Evolutionary conservation across 805 yeast species (phyloP).

Genomic region (Yarrowia sp.): DNA sequence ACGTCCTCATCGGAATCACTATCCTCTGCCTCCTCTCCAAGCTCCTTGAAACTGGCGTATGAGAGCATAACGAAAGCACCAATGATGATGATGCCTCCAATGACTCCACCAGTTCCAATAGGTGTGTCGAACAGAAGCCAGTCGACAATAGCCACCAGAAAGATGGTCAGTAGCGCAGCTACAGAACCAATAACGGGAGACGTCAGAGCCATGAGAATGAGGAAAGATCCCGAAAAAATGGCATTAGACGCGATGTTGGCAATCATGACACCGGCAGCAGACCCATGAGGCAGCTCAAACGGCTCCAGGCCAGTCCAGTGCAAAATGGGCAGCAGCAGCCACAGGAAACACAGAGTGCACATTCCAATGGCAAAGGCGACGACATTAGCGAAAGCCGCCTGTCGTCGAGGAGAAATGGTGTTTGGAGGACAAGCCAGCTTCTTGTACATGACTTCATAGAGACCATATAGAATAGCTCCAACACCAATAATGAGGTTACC

Average conservation of each 20-base stretch:
- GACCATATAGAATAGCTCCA: constrained; percentile 78
- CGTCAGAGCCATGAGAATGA: constrained; percentile 77
- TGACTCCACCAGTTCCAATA: constrained; percentile 54
- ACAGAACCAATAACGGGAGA: constrained; percentile 77
- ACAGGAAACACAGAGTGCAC: constrained; percentile 51
- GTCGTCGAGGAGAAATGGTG: constrained; percentile 60
- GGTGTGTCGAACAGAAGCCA: constrained; percentile 62
- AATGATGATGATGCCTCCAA: constrained; percentile 69
- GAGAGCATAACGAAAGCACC: constrained; percentile 63
- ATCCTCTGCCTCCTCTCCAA: constrained; percentile 42
- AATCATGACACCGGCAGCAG: constrained; percentile 47
- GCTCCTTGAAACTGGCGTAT: constrained; percentile 39
- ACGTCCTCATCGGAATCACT: constrained; percentile 30
- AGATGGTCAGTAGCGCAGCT: constrained; percentile 68
- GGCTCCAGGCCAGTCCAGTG: constrained; percentile 57
- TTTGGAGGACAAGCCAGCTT: constrained; percentile 72
- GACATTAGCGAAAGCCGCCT: constrained; percentile 77
- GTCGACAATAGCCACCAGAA: constrained; percentile 75
- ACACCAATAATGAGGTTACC: constrained; percentile 70
- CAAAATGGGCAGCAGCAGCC: constrained; percentile 48
- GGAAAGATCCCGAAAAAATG: constrained; percentile 65
- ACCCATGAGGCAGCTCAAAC: constrained; percentile 51
- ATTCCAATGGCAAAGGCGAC: constrained; percentile 67
- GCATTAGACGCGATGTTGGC: constrained; percentile 63
- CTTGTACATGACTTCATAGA: constrained; percentile 82